Evolutionary conservation across 257 asterid genomes (phyloP).

Genomic region (Solanum sparsipilum): DNA sequence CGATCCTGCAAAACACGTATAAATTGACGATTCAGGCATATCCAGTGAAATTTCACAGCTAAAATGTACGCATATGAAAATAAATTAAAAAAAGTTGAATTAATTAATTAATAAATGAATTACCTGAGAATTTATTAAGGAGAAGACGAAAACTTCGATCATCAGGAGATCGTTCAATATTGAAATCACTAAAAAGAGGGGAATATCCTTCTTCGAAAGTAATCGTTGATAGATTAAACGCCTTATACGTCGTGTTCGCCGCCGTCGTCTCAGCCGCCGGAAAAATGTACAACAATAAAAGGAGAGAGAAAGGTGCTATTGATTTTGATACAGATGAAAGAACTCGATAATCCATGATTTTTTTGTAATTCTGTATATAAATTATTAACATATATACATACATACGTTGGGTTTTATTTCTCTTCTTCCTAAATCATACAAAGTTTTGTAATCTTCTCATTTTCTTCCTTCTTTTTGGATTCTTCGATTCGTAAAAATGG

Average conservation of each 20-base stretch:
- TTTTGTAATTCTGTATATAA: neutral
- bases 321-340: slow-evolving; percentile 10
- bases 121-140: slow-evolving; percentile 75
- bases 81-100: neutral
- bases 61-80: too few relatives aligned
- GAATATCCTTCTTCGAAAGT: slow-evolving; percentile 40
- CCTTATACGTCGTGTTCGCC: neutral
- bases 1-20: slow-evolving; percentile 38
- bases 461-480: neutral
- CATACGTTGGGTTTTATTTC: neutral
- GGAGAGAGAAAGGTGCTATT: neutral
- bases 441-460: neutral
- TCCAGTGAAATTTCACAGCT: neutral
- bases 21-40: neutral
- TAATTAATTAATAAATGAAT: neutral
- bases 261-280: slow-evolving; percentile 4
- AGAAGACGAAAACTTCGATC: slow-evolving; percentile 53
- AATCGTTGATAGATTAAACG: slow-evolving; percentile 48
- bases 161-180: slow-evolving; percentile 46
- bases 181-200: slow-evolving; percentile 81
- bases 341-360: slow-evolving; percentile 3
- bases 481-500: neutral
- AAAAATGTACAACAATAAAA: slow-evolving; percentile 6
- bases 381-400: neutral
- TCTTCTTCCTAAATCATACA: neutral